Evolutionary conservation across 495 filamentous ascomycete species (phyloP).

Genomic region (Penicillium nucicola): DNA sequence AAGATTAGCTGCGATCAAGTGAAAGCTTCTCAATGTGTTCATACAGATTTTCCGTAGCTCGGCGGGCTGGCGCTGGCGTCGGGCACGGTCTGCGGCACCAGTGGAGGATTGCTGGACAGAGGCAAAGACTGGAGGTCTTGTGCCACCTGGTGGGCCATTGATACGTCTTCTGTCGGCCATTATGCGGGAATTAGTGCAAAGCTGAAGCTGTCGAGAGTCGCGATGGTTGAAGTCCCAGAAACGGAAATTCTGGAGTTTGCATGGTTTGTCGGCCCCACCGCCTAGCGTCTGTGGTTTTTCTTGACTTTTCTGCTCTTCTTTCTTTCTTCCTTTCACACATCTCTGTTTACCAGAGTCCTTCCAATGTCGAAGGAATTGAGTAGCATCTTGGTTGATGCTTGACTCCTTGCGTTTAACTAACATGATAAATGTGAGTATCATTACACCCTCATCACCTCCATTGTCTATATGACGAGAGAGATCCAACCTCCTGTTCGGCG

Average conservation of each 20-base stretch:
- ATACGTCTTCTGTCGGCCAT: constrained; percentile 89
- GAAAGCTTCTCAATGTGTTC: constrained; percentile 21
- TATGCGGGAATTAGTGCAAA: constrained; percentile 16
- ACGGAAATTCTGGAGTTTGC: constrained; percentile 45
- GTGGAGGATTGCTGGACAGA: constrained; percentile 36
- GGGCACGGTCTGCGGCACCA: constrained; percentile 36
- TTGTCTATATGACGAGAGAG: constrained; percentile 59
- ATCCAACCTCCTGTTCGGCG: constrained; percentile 63
- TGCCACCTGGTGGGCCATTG: constrained; percentile 80
- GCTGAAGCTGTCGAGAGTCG: constrained; percentile 7
- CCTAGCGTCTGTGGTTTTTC: constrained; percentile 16
- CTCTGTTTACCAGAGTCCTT: constrained; percentile 14
- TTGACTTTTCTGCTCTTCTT: constrained; percentile 25
- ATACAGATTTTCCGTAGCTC: constrained; percentile 80
- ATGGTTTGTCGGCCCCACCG: constrained; percentile 36
- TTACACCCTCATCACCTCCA: not conserved
- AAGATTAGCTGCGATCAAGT: constrained; percentile 10
- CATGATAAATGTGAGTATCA: constrained; percentile 26
- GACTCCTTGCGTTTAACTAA: constrained; percentile 11
- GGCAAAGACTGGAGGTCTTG: constrained; percentile 69
- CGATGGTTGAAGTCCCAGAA: constrained; percentile 21
- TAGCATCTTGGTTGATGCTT: not conserved
- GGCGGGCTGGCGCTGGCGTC: constrained; percentile 56
- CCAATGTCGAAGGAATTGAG: constrained; percentile 19
- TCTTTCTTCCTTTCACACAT: constrained; percentile 28